Base-by-base conservation (phyloP, 164 flowering plant species). In the Warburgia ugandensis region DNA sequence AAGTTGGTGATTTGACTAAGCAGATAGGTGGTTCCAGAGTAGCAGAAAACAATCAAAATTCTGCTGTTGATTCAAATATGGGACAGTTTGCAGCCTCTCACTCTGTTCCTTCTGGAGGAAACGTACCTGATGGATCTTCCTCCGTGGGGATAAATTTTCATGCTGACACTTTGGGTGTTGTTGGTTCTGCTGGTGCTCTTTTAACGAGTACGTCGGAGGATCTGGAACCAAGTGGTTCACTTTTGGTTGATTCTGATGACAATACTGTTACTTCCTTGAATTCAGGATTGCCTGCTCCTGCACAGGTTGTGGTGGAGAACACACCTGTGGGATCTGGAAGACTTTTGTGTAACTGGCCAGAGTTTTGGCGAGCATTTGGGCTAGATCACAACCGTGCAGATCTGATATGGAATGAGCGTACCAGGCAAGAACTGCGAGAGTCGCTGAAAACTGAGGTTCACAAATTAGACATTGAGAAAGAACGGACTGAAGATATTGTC, bases 331-430 rank as follows among this genome's bases (percentile, higher is more conserved):
- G 97, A 47, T 92, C 91, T 68, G 96, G 99, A 40, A 72, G 94
- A 59, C 72, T 88, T 46, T 72, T 92, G 19, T 80, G 83, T 63
- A 92, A 92, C 70, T 92, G 97, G 99, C 81, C 78, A 61, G 99
- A 84, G 66, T 92, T 92, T 67, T 92, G 99, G 97, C 77, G 92
- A 53, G 99, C 88, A 48, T 92, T 92, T 74, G 78, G 84, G 64
- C 81, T 92, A 55, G 99, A 92, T 65, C 99, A 92, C 50, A 92
- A 92, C 59, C 99, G 97, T 66, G 99, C 99, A 16, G 97, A 92
- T 67, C 71, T 92, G 55, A 84, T 92, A 19, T 92, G 99, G 99
- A 92, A 92, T 68, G 99, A 92, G 72, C 86, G 95, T 7, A 88
- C 95, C 4, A 67, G 99, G 73, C 97, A 92, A 68, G 99, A 92